Conservation (phyloP, 306 rosid genomes). For the Arachis hypogaea region DNA sequence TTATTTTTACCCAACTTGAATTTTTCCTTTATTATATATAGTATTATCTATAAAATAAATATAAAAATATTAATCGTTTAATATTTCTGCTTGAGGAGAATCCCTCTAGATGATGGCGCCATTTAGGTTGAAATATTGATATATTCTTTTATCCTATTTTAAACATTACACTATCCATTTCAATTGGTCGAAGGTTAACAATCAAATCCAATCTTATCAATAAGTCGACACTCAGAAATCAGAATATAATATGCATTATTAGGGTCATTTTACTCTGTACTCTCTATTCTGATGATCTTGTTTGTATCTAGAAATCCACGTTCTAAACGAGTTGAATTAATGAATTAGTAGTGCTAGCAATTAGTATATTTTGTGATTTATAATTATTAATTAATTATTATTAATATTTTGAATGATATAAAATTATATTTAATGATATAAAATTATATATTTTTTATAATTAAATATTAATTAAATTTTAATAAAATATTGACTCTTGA, state of each 20-base stretch:
- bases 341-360: too few relatives aligned
- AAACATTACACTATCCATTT: background rate
- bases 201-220: conserved; percentile 21
- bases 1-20: too few relatives aligned
- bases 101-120: background rate
- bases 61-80: too few relatives aligned
- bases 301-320: background rate
- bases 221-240: conserved; percentile 5
- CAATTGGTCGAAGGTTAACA: conserved; percentile 11
- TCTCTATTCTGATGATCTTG: background rate
- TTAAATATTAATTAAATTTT: too few relatives aligned
- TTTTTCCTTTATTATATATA: too few relatives aligned
- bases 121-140: background rate
- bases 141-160: background rate
- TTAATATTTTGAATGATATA: too few relatives aligned
- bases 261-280: background rate
- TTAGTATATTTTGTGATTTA: too few relatives aligned
- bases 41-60: too few relatives aligned
- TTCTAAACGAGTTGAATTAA: background rate
- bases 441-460: too few relatives aligned
- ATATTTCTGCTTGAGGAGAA: background rate
- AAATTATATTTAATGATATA: too few relatives aligned
- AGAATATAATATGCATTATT: conserved; percentile 1
- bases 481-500: too few relatives aligned
- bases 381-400: too few relatives aligned